Conservation (phyloP, 768 basidiomycete genomes). For the Xerocomus brunneocitrinus region DNA sequence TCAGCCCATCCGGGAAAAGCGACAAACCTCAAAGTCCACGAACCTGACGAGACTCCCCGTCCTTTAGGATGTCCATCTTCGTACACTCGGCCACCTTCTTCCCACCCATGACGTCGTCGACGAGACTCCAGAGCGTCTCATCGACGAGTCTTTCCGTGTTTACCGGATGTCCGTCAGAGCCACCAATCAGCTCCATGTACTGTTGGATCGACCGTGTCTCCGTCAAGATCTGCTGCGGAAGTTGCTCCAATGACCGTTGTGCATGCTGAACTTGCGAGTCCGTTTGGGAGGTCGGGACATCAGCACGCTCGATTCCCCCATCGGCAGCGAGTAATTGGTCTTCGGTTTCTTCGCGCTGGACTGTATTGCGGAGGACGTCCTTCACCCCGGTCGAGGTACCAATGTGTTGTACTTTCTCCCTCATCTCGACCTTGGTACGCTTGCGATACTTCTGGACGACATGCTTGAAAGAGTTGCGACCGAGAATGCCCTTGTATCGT, state of each 20-base stretch:
- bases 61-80: conserved; percentile 40
- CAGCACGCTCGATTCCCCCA: neutral
- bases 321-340: neutral
- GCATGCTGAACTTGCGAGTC: conserved; percentile 13
- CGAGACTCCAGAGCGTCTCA: conserved; percentile 29
- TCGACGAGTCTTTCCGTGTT: conserved; percentile 5
- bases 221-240: conserved; percentile 37
- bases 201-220: conserved; percentile 38
- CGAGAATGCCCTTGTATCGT: conserved; percentile 57
- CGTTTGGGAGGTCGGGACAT: conserved; percentile 3
- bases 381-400: conserved; percentile 1
- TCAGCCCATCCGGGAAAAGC: neutral
- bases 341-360: conserved; percentile 2
- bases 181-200: conserved; percentile 35
- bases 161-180: conserved; percentile 6
- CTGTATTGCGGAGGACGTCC: neutral
- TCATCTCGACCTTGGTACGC: conserved; percentile 17
- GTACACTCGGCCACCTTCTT: conserved; percentile 30
- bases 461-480: conserved; percentile 40
- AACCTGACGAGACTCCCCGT: conserved; percentile 41
- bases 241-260: conserved; percentile 32
- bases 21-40: conserved; percentile 1
- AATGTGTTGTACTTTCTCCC: conserved; percentile 8
- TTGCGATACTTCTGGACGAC: conserved; percentile 44
- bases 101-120: conserved; percentile 38